phyloP scores from a whole-genome alignment of 257 asterid species.

The Solanum peruvianum region DNA sequence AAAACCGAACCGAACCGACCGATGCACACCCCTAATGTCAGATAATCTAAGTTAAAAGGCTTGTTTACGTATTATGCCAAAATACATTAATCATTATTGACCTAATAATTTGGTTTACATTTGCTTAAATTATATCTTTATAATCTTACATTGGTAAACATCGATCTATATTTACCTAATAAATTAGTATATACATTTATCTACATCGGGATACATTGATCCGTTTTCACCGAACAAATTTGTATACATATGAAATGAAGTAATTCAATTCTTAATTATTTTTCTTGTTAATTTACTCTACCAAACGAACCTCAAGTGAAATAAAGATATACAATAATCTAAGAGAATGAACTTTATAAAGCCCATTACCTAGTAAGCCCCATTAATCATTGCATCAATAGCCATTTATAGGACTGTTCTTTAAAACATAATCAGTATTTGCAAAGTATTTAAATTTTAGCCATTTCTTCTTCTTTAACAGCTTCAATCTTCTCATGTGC shows the following conservation, averaged over 20 bases:
- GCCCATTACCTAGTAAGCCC: neutral
- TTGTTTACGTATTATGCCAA: neutral
- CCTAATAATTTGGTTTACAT: neutral
- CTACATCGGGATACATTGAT: neutral
- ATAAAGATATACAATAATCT: too few relatives aligned
- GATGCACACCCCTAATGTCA: too few relatives aligned
- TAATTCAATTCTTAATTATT: too few relatives aligned
- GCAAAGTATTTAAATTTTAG: neutral
- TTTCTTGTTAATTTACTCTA: neutral
- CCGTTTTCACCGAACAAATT: neutral
- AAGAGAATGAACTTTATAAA: neutral
- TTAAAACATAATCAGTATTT: neutral
- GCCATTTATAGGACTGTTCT: neutral
- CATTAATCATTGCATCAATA: neutral
- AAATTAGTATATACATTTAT: neutral
- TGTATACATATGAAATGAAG: neutral
- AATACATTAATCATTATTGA: too few relatives aligned
- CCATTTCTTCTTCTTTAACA: neutral
- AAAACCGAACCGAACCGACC: too few relatives aligned
- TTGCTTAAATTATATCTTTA: neutral
- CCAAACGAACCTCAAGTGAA: neutral
- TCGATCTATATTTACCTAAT: neutral
- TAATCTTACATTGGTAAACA: too few relatives aligned
- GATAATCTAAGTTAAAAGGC: rapidly evolving
- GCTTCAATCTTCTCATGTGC: neutral